Evolutionary conservation across 73 alveolate species (phyloP), one percentile per base, ranked within the genome.

Genomic region (Diophrys appendiculata): DNA sequence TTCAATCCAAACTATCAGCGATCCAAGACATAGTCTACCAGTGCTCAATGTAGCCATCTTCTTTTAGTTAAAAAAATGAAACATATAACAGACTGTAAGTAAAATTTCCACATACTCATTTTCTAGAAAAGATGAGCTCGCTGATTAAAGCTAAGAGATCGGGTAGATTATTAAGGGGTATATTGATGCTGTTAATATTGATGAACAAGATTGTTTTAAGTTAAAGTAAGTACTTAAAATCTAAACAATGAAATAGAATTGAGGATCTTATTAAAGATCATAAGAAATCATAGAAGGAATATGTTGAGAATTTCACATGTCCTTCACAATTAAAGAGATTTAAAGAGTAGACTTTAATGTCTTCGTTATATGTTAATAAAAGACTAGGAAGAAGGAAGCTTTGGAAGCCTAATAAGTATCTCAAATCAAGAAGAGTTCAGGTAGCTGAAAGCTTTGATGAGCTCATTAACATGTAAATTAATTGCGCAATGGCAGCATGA

Each of bases 371-470:
- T 76, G 52, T 76, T 25, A 76, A 32, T 29, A 76, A 76, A 43
- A 43, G 60, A 65, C 78, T 64, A 0, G 85, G 85, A 0, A 55
- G 71, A 27, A 76, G 72, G 52, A 76, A 65, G 54, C 27, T 76
- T 32, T 76, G 85, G 85, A 76, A 76, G 26, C 85, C 85, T 34
- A 65, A 56, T 33, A 28, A 30, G 29, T 76, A 52, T 33, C 24
- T 56, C 11, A 24, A 52, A 0, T 64, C 77, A n/a, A 56, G 85
- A 29, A 76, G 68, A 29, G 85, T 76, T 18, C 69, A 31, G 26
- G 65, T 76, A 2, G 85, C 85, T 0, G 85, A 76, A 34, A 53
- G 76, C 68, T 75, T 75, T 30, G 83, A 75, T 54, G 73, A 75
- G 43, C 68, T 75, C 32, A 71, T 71, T 33, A 43, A 43, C 18